phyloP scores from a whole-genome alignment of 1,139 yeast species.

The Saccharomyces hybrid region DNA sequence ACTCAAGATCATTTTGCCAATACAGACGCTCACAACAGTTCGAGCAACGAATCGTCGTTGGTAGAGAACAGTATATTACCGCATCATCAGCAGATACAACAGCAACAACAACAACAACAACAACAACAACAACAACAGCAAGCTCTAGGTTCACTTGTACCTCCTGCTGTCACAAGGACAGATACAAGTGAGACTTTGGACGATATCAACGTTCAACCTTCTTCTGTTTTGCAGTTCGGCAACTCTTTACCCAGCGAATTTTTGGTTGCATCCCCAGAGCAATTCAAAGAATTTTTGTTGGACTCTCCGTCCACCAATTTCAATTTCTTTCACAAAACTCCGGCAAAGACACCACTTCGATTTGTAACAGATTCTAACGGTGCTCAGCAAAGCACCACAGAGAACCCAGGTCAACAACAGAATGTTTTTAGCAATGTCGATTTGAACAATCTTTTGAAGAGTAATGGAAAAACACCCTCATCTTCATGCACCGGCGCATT shows the following conservation, averaged over 20 bases:
- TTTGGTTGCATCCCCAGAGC: constrained; percentile 29
- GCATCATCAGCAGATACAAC: not conserved
- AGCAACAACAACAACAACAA: not conserved
- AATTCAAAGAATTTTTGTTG: constrained; percentile 28
- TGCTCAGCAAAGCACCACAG: not conserved
- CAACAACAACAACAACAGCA: not conserved
- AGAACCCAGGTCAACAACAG: not conserved
- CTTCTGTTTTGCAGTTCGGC: constrained; percentile 25
- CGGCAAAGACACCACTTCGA: constrained; percentile 30
- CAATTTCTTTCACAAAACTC: constrained; percentile 28
- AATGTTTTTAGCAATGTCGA: constrained; percentile 9
- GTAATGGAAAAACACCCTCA: constrained; percentile 2
- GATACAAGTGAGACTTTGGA: constrained; percentile 15
- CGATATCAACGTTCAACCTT: constrained; percentile 29
- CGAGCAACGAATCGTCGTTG: constrained; percentile 1
- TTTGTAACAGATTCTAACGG: constrained; percentile 18
- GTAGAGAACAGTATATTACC: not conserved
- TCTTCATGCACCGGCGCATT: constrained; percentile 1
- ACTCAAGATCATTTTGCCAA: constrained; percentile 5
- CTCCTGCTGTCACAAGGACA: not conserved
- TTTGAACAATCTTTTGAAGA: constrained; percentile 6
- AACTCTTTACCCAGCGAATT: constrained; percentile 24
- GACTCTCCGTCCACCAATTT: constrained; percentile 29
- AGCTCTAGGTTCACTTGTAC: not conserved
- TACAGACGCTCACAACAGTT: constrained; percentile 4